These are phyloP conservation scores for Psilocybe sp. DNA, from an alignment of 768 basidiomycete genomes.

Conservation along the genomic window DNA sequence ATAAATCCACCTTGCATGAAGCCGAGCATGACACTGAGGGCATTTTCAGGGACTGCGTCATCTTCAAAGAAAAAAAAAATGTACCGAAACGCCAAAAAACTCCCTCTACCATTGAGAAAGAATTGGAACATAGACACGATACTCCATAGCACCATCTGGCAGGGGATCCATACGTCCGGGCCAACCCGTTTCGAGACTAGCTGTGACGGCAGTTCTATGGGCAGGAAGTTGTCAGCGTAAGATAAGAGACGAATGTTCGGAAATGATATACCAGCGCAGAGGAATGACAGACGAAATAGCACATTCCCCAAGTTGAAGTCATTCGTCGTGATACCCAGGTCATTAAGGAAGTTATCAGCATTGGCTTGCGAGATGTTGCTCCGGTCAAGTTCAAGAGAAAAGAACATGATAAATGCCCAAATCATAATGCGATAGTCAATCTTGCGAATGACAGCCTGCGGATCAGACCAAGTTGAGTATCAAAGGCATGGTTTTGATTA, in stretches of 20 bases:
- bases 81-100: conserved; percentile 54
- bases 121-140: conserved; percentile 55
- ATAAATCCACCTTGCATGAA: conserved; percentile 67
- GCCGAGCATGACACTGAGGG: conserved; percentile 46
- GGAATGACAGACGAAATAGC: conserved; percentile 47
- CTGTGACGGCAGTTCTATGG: conserved; percentile 60
- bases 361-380: conserved; percentile 66
- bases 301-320: conserved; percentile 67
- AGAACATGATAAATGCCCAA: conserved; percentile 66
- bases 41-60: not conserved
- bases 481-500: not conserved
- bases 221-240: not conserved
- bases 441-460: conserved; percentile 51
- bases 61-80: conserved; percentile 1
- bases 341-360: conserved; percentile 64
- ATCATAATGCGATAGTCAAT: conserved; percentile 59
- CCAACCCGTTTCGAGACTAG: conserved; percentile 65
- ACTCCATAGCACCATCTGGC: conserved; percentile 60
- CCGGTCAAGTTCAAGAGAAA: conserved; percentile 55
- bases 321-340: conserved; percentile 58
- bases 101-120: conserved; percentile 49
- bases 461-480: not conserved
- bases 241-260: not conserved
- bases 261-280: conserved; percentile 32
- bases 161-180: conserved; percentile 65